Base-by-base conservation (phyloP, 2,329 filamentous ascomycete species). In the Knufia fluminis region DNA sequence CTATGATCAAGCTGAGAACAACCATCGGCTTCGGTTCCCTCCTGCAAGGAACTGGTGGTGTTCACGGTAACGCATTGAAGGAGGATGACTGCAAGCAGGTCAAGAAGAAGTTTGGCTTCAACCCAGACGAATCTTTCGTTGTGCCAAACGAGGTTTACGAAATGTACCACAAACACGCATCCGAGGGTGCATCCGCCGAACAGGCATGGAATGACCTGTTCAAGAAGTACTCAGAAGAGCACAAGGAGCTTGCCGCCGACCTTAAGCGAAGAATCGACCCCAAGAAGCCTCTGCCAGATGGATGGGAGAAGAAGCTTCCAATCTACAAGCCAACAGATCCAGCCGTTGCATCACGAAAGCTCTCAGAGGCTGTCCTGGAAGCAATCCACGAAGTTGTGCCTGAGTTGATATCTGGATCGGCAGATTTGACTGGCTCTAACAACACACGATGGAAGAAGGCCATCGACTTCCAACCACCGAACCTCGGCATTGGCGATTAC, bases 361-460 rank as follows among this genome's bases (percentile, higher is more conserved):
- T 97, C 52, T 97, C 91, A 58, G 91, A 98, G 80, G 84, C 79
- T 53, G 90, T 97, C 52, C 82, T 98, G 58, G 78, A 84, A 75
- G 91, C 90, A 71, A 83, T 98, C 63, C 81, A 94, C 76, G 71
- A 78, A 46, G 80, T 75, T 58, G 67, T 98, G 49, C 92, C 92
- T 59, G 92, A 97, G 73, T 83, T 98, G 52, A 71, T 98, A 54
- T 94, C 91, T 68, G 92, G 92, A 63, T 98, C 92, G 58, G 92
- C 92, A 62, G 92, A 98, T 78, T 72, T 98, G 78, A 98, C 92
- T 68, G 88, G 88, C 66, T 97, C 92, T 68, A 98, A 98, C 81
- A 84, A 97, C 76, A 98, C 92, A 61, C 83, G 90, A 68, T 96
- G 90, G 89, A 98, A 97, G 85, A 79, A 82, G 49, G 91, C 92